A percentile compares a stretch with the other conserved stretches of the same genome.
Conservation (phyloP, 192 early-diverging fungal genomes). For the Backusella mclennaniae region DNA sequence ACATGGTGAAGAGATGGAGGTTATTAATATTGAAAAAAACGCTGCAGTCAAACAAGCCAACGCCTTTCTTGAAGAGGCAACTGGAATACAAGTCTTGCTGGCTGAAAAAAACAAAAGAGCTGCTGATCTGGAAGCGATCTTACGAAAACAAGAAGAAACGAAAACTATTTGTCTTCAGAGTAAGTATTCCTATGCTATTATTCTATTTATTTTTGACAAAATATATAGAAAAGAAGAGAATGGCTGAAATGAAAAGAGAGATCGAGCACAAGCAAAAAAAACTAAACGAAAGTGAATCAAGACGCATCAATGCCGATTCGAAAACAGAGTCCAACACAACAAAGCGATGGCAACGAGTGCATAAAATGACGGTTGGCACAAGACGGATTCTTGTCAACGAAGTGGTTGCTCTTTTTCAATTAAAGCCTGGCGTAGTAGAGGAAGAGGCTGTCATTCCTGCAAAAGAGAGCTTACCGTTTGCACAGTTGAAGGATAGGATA, state of each 20-base stretch:
- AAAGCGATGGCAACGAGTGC: conserved; percentile 37
- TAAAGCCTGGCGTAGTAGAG: conserved; percentile 29
- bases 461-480: not conserved
- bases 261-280: not conserved
- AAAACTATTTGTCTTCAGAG: conserved; percentile 1
- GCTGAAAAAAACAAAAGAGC: conserved; percentile 25
- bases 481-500: not conserved
- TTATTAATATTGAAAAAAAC: conserved; percentile 15
- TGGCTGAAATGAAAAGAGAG: not conserved
- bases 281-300: not conserved
- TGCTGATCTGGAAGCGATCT: not conserved
- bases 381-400: conserved; percentile 53
- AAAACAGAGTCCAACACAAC: not conserved
- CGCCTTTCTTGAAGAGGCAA: conserved; percentile 1
- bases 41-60: conserved; percentile 20
- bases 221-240: not conserved
- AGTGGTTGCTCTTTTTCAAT: conserved; percentile 51
- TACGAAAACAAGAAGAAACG: not conserved
- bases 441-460: not conserved
- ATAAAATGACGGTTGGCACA: conserved; percentile 42
- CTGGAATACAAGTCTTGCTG: conserved; percentile 14
- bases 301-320: not conserved
- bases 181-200: not conserved
- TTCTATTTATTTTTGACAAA: not conserved
- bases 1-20: not conserved